Base-by-base conservation (phyloP, 2,329 filamentous ascomycete genomes). In the Neofusicoccum cordaticola region DNA sequence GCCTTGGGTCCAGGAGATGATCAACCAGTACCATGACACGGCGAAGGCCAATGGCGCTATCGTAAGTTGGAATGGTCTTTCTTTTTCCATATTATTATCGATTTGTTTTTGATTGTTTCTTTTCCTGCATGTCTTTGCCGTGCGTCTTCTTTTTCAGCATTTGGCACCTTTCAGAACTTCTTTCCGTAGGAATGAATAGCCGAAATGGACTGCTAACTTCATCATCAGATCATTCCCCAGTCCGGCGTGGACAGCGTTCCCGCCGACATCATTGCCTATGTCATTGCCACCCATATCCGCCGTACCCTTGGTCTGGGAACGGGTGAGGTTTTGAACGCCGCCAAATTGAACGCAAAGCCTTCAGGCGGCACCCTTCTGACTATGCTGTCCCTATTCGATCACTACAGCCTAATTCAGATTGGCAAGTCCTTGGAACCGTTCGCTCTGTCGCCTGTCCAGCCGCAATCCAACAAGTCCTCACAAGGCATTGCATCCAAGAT, bases 321-420 rank as follows among this genome's bases (percentile, higher is more conserved):
- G 3, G 76, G 78, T 58, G 81, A 85, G 60, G 77, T 87, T 48
- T 78, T 84, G 47, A 76, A 82, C 68, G 78, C 87, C 22, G 82
- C 86, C 69, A 82, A 84, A 27, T 67, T 86, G 62, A 86, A 85
- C 72, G 66, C 63, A 8, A 71, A 71, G 11, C 53, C 71, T 52
- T 86, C 84, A 62, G 86, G 86, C 34, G 86, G 86, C 41, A 88
- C 81, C 5, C 77, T 93, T 4, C 82, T 85, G 39, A 93, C 92
- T 0, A 79, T 88, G 3, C 75, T 97, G 13, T 83, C 79, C 37
- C 72, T 85, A 8, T 80, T 86, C 67, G 81, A 81, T 65, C 69
- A 79, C 68, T 80, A 83, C 75, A 69, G 72, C 69, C 73, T 83
- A 6, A 72, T 71, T n/a, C 77, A 86, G 37, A 69, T 88, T 4